phyloP scores from a whole-genome alignment of 345 rosid genomes.

The Psidium friedrichsthalianum region DNA sequence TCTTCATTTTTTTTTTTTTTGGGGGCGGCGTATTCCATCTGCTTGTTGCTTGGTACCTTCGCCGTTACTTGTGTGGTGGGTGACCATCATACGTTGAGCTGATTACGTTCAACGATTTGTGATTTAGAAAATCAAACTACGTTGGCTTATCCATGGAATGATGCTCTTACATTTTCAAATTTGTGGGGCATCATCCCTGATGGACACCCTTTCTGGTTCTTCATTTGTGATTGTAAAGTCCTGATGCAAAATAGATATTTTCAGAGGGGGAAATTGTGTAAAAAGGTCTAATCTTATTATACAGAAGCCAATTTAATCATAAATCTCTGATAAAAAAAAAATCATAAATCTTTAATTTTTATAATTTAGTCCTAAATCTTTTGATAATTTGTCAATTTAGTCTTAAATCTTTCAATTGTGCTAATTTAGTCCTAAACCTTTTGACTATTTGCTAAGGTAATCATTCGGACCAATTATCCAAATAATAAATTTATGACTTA shows the following conservation, averaged over 20 bases:
- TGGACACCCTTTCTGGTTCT: not conserved
- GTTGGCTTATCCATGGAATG: not conserved
- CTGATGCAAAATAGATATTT: not conserved
- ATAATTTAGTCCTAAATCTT: too few relatives aligned
- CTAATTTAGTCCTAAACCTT: too few relatives aligned
- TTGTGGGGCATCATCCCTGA: not conserved
- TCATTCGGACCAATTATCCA: too few relatives aligned
- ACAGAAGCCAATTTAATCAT: too few relatives aligned
- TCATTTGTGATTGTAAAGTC: not conserved
- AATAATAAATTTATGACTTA: too few relatives aligned
- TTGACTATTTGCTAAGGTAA: too few relatives aligned
- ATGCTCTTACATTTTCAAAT: not conserved
- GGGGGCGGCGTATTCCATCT: constrained; percentile 23
- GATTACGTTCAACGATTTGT: constrained; percentile 38
- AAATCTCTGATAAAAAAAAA: too few relatives aligned
- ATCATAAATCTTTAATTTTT: too few relatives aligned
- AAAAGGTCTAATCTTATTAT: too few relatives aligned
- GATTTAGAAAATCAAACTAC: constrained; percentile 12
- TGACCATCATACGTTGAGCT: constrained; percentile 28
- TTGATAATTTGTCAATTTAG: too few relatives aligned
- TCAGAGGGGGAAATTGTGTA: not conserved
- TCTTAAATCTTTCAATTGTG: too few relatives aligned
- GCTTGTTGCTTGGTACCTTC: constrained; percentile 33
- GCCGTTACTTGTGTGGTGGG: constrained; percentile 41
- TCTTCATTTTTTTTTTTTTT: constrained; percentile 5